Conservation (phyloP, 208 protist genomes). For the Tritrichomonas musculus region DNA sequence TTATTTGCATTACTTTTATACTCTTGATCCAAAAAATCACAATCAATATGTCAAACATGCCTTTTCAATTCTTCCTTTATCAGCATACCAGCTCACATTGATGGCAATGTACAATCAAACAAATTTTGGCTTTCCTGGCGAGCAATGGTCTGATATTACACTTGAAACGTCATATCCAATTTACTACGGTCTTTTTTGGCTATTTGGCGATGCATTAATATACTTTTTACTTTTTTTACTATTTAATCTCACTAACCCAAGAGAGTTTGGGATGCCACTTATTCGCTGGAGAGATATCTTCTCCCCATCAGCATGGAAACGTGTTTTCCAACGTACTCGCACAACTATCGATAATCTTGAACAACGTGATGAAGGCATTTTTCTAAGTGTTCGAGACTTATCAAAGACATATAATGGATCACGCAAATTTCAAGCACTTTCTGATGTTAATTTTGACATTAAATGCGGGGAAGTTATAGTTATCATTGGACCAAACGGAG, state of each 20-base stretch:
- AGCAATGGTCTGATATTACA: neutral
- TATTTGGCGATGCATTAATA: neutral
- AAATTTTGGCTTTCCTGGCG: no score
- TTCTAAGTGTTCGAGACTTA: neutral
- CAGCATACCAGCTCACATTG: neutral
- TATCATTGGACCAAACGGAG: slow-evolving; percentile 27
- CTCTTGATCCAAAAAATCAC: neutral
- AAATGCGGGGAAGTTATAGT: slow-evolving; percentile 27
- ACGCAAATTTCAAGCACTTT: neutral
- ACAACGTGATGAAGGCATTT: neutral
- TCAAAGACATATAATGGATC: neutral
- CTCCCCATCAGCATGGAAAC: neutral
- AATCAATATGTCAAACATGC: neutral
- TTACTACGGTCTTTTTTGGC: neutral
- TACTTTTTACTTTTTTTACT: neutral
- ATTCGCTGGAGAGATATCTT: neutral
- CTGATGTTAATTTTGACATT: neutral
- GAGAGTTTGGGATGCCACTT: neutral
- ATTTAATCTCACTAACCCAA: neutral
- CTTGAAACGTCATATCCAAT: no score
- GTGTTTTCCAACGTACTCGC: neutral
- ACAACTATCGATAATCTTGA: neutral
- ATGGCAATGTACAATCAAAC: neutral
- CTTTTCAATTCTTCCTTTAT: neutral
- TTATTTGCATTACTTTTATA: neutral